Percentiles rank a stretch among this genome's conserved stretches.
Conservation (phyloP, 306 rosid genomes). For the Trifolium pratense region DNA sequence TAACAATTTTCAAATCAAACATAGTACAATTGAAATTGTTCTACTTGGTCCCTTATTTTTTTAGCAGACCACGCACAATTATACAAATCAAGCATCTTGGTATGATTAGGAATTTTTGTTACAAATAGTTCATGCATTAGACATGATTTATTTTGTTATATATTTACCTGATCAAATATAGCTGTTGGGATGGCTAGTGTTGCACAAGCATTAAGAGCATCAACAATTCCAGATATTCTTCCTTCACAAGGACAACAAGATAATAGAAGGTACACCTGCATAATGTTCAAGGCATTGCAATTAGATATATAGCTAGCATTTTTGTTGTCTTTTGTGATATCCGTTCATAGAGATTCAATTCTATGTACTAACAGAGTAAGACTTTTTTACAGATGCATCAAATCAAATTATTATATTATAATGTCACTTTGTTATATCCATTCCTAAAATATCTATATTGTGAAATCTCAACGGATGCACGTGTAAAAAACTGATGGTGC, state of each 20-base stretch:
- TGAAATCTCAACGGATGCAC: too few species aligned
- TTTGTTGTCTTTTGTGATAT: neutral
- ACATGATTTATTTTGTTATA: neutral
- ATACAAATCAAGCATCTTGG: too few species aligned
- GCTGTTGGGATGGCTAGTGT: conserved; percentile 84
- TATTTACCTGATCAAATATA: conserved; percentile 74
- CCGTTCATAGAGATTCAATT: neutral
- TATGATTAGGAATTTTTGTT: too few species aligned
- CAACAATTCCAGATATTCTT: conserved; percentile 85
- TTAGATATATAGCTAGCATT: conserved; percentile 2
- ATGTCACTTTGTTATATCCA: too few species aligned
- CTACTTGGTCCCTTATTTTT: too few species aligned
- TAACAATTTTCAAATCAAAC: too few species aligned
- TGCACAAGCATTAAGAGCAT: conserved; percentile 80
- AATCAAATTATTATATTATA: too few species aligned
- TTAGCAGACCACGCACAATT: too few species aligned
- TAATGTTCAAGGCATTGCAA: conserved; percentile 36
- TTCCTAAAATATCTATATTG: too few species aligned
- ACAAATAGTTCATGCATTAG: neutral
- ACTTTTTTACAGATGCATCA: too few species aligned
- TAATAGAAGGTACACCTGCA: conserved; percentile 69
- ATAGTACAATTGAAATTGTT: too few species aligned
- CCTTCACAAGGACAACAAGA: conserved; percentile 91
- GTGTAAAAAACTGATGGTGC: too few species aligned
- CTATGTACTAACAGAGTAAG: neutral